Conservation (phyloP, 2,329 filamentous ascomycete genomes). For the Balansia obtecta region DNA sequence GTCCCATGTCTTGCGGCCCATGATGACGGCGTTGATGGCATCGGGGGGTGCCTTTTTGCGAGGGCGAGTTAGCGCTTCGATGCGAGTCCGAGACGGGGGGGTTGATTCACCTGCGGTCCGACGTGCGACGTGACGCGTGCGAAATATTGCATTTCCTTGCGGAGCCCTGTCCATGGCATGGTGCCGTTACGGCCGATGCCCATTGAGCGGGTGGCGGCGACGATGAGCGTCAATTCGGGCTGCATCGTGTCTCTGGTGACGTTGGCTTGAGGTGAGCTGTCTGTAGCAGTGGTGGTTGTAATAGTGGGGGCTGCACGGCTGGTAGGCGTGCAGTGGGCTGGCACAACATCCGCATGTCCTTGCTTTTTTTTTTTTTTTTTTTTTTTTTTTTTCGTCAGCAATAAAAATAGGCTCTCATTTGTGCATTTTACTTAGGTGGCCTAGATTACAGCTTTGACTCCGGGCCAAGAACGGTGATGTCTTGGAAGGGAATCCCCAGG, state of each 20-base stretch:
- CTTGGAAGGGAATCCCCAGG: slow-evolving; percentile 46
- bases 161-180: slow-evolving; percentile 82
- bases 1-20: slow-evolving; percentile 97
- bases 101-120: slow-evolving; percentile 24
- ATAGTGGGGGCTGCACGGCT: not conserved
- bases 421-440: too few species aligned
- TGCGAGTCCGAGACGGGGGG: not conserved
- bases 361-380: too few species aligned
- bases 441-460: slow-evolving; percentile 22
- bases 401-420: too few species aligned
- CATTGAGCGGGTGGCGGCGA: slow-evolving; percentile 81
- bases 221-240: slow-evolving; percentile 71
- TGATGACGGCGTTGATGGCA: slow-evolving; percentile 66
- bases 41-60: slow-evolving; percentile 17
- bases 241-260: slow-evolving; percentile 14
- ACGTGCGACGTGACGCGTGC: slow-evolving; percentile 71
- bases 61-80: not conserved
- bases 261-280: not conserved
- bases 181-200: slow-evolving; percentile 73
- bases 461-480: slow-evolving; percentile 28
- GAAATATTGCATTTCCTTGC: slow-evolving; percentile 91
- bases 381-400: too few species aligned
- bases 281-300: not conserved
- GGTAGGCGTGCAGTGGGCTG: not conserved
- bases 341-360: not conserved